A percentile compares a stretch with the other conserved stretches of the same genome.
Evolutionary conservation across 345 rosid species (phyloP).

Genomic region (Alliaria petiolata): DNA sequence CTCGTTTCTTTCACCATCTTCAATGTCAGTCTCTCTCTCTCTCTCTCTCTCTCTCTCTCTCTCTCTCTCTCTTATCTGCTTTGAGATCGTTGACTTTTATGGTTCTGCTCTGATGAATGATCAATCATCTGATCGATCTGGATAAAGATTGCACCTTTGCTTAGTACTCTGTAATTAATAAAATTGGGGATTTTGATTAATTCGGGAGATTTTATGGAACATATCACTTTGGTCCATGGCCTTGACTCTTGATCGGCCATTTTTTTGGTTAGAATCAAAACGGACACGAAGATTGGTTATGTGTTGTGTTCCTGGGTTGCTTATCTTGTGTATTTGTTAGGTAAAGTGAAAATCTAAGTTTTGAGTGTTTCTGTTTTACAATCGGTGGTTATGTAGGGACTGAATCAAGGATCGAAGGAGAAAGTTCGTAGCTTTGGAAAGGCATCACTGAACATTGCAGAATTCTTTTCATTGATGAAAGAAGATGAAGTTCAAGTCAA

Average conservation of each 20-base stretch:
- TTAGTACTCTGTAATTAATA: background rate
- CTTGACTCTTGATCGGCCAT: no score
- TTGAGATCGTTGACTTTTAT: background rate
- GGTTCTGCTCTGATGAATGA: background rate
- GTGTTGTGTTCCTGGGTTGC: background rate
- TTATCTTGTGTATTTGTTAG: background rate
- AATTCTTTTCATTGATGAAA: conserved; percentile 47
- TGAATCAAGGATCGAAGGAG: conserved; percentile 45
- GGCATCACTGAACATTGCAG: conserved; percentile 59
- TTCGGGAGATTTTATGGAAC: background rate
- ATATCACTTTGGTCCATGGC: background rate
- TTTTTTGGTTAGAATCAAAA: background rate
- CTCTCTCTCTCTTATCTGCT: background rate
- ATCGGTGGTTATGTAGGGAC: conserved; percentile 30
- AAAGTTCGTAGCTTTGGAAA: conserved; percentile 58
- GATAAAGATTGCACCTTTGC: conserved; percentile 1
- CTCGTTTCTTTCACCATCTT: conserved; percentile 47
- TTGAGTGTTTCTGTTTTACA: background rate
- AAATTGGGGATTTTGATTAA: background rate
- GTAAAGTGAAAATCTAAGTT: background rate
- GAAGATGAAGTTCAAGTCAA: conserved; percentile 61
- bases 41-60: background rate
- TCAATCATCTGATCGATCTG: background rate
- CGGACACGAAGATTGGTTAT: background rate
- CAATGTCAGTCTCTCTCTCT: conserved; percentile 35